Evolutionary conservation across 805 yeast genomes (phyloP), one percentile per base, ranked within the genome.

Genomic region (Sungouiozyma intestinalis): DNA sequence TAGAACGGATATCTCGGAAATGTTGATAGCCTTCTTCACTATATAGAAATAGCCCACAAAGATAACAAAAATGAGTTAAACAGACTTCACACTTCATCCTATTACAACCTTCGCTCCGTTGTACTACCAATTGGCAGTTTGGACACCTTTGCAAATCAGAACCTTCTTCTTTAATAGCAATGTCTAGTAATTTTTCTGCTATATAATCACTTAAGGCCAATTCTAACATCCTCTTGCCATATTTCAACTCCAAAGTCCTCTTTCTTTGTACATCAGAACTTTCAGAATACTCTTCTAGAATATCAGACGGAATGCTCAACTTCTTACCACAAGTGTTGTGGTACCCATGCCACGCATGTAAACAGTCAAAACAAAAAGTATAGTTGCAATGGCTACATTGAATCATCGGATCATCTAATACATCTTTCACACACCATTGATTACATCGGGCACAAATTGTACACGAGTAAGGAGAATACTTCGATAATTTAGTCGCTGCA

Each of bases 61-160:
- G 36, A 45, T 71, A 73, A 52, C 85, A 78, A 47, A 79, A 78
- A 35, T 57, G 50, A 0, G 70, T 62, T 3, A 50, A 48, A 46
- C 85, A 79, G 4, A 67, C 58, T 0, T 65, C 48, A 50, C 85
- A 78, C 33, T 64, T 66, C 79, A 79, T 76, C 50, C 74, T 76
- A 51, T 77, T 78, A 54, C 84, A 79, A 4, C 84, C 85, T 48
- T 77, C 82, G 18, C 69, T 61, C 44, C 75, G 68, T 45, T 76
- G 75, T 4, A 76, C 69, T 5, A 69, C 69, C 2, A 69, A 51
- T 14, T 57, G 54, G 51, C 84, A 79, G 3, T 57, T 55, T 0
- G 85, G 84, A 47, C 84, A 79, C 40, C 65, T 55, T 16, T 64
- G 66, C 41, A 73, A 57, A 24, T 68, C 69, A 1, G 67, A 63